Conservation (phyloP, 805 yeast species). For the Kluyveromyces nonfermentans region DNA sequence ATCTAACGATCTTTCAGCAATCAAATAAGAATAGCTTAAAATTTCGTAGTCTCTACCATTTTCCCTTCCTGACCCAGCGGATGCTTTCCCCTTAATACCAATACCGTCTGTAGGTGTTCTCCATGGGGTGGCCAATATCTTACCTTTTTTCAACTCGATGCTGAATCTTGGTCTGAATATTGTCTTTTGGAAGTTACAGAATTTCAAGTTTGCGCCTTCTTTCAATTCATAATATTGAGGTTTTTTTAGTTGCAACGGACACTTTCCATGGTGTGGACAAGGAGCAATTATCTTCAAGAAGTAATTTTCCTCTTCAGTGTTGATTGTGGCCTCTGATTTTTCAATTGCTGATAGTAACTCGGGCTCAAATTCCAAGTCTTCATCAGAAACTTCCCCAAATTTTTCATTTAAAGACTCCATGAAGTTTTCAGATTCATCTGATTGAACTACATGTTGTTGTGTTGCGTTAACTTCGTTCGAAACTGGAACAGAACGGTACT, state of each 20-base stretch:
- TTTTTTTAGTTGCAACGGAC: constrained; percentile 77
- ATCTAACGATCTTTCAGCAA: constrained; percentile 49
- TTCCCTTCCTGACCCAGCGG: constrained; percentile 72
- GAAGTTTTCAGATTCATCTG: constrained; percentile 2
- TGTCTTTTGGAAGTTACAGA: constrained; percentile 66
- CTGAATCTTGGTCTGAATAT: constrained; percentile 70
- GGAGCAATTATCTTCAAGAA: constrained; percentile 75
- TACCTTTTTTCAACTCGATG: constrained; percentile 81
- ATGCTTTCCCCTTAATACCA: constrained; percentile 35
- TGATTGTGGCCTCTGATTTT: constrained; percentile 3
- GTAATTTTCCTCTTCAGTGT: constrained; percentile 30
- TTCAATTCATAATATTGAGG: constrained; percentile 52
- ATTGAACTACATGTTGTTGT: neutral
- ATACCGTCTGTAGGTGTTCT: constrained; percentile 41
- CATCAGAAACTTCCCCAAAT: constrained; percentile 35
- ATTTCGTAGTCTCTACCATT: constrained; percentile 60
- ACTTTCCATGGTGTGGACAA: constrained; percentile 76
- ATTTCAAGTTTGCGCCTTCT: constrained; percentile 51
- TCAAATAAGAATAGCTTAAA: constrained; percentile 66
- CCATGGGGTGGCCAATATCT: constrained; percentile 67
- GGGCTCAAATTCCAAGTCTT: constrained; percentile 41
- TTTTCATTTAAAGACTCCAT: constrained; percentile 15
- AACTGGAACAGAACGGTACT: constrained; percentile 1
- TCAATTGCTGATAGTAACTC: constrained; percentile 25
- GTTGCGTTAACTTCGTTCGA: neutral